Base-by-base conservation (phyloP, 106 monocot genomes). In the Acorus calamus region DNA sequence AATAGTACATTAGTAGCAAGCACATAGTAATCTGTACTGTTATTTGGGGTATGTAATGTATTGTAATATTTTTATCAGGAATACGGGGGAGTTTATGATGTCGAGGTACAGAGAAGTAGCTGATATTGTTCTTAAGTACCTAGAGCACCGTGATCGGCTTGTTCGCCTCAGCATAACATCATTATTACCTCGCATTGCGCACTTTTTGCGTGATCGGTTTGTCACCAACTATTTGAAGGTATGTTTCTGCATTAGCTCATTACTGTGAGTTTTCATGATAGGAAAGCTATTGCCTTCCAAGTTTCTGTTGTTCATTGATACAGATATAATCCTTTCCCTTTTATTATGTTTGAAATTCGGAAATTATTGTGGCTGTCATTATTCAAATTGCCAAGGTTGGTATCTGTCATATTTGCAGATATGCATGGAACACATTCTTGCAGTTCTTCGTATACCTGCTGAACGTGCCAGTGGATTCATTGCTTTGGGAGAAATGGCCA, bases 61-160 rank as follows among this genome's bases (percentile, higher is more conserved):
- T 45, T 50, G 48, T 9, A 47, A 6, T 47, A 62, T 59, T 3
- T 67, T 13, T 60, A 63, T 46, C 79, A 96, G 94, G 80, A 96
- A 96, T 68, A 91, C 94, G 11, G 94, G 94, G 11, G 94, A 96
- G 71, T 96, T 96, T 77, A 96, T 96, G 94, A 96, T 96, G 94
- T 96, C 94, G 9, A 90, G 94, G 64, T 96, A 91, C 69, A 84
- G 94, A 79, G 94, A 96, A 73, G 94, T 96, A 44, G 94, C 90
- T 13, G 94, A 96, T 78, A 96, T 96, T 73, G 87, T 96, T 70
- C 80, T 90, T 28, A 91, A 87, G 14, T 96, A 91, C 71, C 69
- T 96, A 44, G 87, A 91, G 65, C 94, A 96, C 59, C 73, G 84
- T n/a, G 94, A 96, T 69, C 81, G 87, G 46, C 87, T 91, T 72